Base-by-base conservation (phyloP, 2,329 filamentous ascomycete genomes). In the Eutypella sp. region DNA sequence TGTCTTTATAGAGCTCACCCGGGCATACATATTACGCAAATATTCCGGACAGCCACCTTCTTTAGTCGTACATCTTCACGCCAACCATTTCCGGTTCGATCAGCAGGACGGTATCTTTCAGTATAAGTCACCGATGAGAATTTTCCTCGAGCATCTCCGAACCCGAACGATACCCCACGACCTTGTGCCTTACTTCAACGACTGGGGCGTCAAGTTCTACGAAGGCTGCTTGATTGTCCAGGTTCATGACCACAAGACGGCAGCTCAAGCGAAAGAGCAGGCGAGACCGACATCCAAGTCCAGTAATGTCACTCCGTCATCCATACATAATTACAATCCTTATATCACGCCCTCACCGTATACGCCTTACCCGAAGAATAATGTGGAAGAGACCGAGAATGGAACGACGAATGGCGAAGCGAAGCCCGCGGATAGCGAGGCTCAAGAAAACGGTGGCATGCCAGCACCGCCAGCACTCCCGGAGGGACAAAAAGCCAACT, bases 161-260 rank as follows among this genome's bases (percentile, higher is more conserved):
- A 73, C 72, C 36, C 81, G 85, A 46, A 95, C 89, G 0, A 75
- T 99, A 29, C 93, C 93, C 1, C 90, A 96, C 66, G 90, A 96
- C 56, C 81, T 97, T 62, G 71, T 97, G 10, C 82, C 86, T 40
- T 85, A 92, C 55, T 80, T 99, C 45, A 76, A 83, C 23, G 76
- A 81, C 40, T 74, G 75, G 16, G 81, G 82, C 18, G 85, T 96
- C 13, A 76, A 78, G 9, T 97, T 96, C 62, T 99, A 97, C 63
- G 91, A 97, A 65, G 90, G 87, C 25, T 96, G 92, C 61, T 77
- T 99, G 47, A 97, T 99, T 55, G 90, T 99, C 29, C 85, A 95
- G 65, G 74, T 97, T n/a, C 81, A 95, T 58, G 89, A 97, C 63
- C 88, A 96, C 70, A 88, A 87, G 58, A 82, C 85, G 1, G 72